A percentile compares a stretch with the other conserved stretches of the same genome.
phyloP scores from a whole-genome alignment of 352 stramenopile genomes.

The Phytophthora nicotianae region DNA sequence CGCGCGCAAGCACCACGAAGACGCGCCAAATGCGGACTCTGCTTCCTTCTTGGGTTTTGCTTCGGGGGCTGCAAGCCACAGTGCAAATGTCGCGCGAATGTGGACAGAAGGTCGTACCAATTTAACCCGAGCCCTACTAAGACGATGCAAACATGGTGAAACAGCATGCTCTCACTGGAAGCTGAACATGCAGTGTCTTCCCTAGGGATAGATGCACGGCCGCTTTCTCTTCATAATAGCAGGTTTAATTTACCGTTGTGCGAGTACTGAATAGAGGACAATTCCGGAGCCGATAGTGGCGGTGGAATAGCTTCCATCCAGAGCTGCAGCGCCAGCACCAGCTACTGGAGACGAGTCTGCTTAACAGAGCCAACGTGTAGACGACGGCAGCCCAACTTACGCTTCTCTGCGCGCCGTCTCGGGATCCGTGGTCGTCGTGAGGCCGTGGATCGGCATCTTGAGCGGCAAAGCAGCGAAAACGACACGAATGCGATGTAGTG shows the following conservation, averaged over 20 bases:
- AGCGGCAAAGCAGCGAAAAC: neutral
- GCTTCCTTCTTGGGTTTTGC: constrained; percentile 9
- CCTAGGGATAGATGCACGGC: no score
- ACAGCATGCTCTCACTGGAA: no score
- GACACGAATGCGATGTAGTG: neutral
- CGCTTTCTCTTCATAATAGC: neutral
- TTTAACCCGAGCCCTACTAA: neutral
- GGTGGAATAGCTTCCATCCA: neutral
- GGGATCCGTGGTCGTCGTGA: neutral
- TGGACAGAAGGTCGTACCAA: constrained; percentile 4
- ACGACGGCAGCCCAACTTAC: neutral
- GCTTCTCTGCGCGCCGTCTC: neutral
- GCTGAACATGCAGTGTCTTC: no score
- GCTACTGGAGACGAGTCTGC: constrained; percentile 8
- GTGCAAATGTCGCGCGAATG: constrained; percentile 2
- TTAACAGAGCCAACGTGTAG: constrained; percentile 8
- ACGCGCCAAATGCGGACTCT: constrained; percentile 9
- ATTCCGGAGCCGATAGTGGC: neutral
- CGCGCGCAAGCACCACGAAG: neutral
- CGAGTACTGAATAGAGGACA: neutral
- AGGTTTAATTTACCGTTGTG: neutral
- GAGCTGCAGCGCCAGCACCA: neutral
- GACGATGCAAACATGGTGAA: neutral
- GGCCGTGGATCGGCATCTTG: neutral
- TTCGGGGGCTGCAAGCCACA: neutral